phyloP scores from a whole-genome alignment of 1,284 basidiomycete species.

The Fomitiporia mediterranea region DNA sequence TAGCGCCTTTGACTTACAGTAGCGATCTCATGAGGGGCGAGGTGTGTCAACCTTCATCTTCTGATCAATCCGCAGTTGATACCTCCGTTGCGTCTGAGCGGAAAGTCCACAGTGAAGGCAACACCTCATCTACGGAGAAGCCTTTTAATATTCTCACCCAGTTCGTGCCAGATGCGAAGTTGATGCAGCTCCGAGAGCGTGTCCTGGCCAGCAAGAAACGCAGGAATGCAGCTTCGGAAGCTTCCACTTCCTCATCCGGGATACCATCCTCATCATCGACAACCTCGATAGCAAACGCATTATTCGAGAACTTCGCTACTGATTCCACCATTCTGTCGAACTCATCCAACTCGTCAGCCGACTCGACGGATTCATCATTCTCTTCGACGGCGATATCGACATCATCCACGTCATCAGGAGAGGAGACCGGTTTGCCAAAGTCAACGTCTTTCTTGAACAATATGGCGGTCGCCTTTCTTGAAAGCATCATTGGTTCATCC shows the following conservation, averaged over 20 bases:
- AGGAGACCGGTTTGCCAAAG: background rate
- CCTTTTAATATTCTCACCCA: background rate
- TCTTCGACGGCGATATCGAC: background rate
- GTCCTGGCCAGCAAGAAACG: conserved; percentile 12
- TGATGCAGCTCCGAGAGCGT: conserved; percentile 8
- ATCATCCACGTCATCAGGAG: background rate
- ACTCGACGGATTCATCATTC: background rate
- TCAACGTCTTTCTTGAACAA: conserved; percentile 6
- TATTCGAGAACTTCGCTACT: background rate
- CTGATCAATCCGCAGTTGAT: no score
- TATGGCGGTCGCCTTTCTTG: conserved; percentile 7
- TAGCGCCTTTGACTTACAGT: no score
- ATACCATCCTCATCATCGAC: background rate
- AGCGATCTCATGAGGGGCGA: no score
- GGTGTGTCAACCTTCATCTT: no score
- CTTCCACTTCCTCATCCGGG: no score
- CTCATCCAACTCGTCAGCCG: background rate
- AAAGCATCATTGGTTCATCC: conserved; percentile 3
- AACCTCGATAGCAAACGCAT: background rate
- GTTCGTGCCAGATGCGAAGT: background rate
- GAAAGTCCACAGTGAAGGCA: no score
- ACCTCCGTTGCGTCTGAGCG: no score
- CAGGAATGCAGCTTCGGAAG: background rate
- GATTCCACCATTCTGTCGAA: background rate
- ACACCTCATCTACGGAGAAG: no score